Conservation (phyloP, 2,329 filamentous ascomycete species). For the Parascedosporium putredinis region DNA sequence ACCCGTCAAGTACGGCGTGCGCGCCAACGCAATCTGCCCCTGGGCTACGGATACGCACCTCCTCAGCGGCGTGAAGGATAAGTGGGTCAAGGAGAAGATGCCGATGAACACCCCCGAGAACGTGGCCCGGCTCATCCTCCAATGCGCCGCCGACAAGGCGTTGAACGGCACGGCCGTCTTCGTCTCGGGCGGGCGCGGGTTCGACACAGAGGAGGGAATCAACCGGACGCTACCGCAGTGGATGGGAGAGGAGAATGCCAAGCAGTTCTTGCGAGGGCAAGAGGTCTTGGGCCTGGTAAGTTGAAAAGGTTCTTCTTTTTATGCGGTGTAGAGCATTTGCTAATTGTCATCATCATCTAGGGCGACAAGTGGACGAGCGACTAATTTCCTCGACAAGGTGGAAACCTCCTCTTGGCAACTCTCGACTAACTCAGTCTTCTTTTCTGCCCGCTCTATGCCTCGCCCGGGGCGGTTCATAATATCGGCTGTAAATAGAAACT, state of each 20-base stretch:
- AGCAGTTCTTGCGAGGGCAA: slow-evolving; percentile 1
- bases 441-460: no score
- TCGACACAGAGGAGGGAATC: slow-evolving; percentile 18
- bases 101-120: slow-evolving; percentile 29
- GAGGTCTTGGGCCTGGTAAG: slow-evolving; percentile 3
- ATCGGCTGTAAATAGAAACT: no score
- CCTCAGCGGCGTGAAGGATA: slow-evolving; percentile 24
- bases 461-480: no score
- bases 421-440: no score
- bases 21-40: slow-evolving; percentile 35
- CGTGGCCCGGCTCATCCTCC: slow-evolving; percentile 29
- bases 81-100: slow-evolving; percentile 26
- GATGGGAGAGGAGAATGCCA: slow-evolving; percentile 17
- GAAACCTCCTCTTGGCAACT: no score
- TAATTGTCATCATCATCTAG: neutral
- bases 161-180: slow-evolving; percentile 18
- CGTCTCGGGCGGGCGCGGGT: slow-evolving; percentile 16
- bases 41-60: slow-evolving; percentile 36
- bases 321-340: neutral
- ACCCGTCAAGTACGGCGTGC: slow-evolving; percentile 22
- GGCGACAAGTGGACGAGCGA: slow-evolving; percentile 3
- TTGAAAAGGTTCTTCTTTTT: neutral
- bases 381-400: no score
- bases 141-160: slow-evolving; percentile 22
- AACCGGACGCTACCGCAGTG: slow-evolving; percentile 15